Base-by-base conservation (phyloP, 768 basidiomycete species). In the Boletus reticulatus region DNA sequence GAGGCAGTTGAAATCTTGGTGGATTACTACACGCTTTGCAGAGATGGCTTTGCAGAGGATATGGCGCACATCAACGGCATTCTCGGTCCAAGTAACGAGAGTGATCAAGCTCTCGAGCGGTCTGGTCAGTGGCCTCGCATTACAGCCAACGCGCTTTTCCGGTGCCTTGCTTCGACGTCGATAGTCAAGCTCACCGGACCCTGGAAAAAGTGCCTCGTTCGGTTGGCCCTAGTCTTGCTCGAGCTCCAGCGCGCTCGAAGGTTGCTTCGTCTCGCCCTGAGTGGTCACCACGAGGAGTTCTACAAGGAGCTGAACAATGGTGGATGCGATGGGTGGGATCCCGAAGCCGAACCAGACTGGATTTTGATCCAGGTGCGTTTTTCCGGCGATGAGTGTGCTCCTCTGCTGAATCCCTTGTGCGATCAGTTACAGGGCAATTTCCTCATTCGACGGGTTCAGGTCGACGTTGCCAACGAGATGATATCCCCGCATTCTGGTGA, bases 401-500 rank as follows among this genome's bases (percentile, higher is more conserved):
- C 27, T 29, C 27, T 9, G 1, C 27, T 29, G 27, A 29, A 6
- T 29, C 27, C 27, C 27, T 29, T 1, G 27, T 9, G 9, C 27
- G 27, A 8, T 29, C 9, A 29, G 27, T 29, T 29, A 29, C 27
- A 29, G 9, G 27, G 27, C 27, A 29, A 29, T 8, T 29, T 4
- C 81, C 9, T 29, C 27, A 29, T 29, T 29, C 27, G 27, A 29
- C 27, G 27, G 8, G 27, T 29, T 29, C 27, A 83, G 54, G 62
- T 65, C 0, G 24, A 62, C 0, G 64, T 81, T 17, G 75, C 80
- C 1, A 55, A 60, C 8, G 72, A 80, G 50, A 81, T 83, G 81
- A 74, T 80, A 16, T 38, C 61, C 1, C 78, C 82, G 0, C 51
- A 39, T 1, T 71, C 65, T 0, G 48, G 55, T 1, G 10, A 58